Base-by-base conservation (phyloP, 192 early-diverging fungal genomes). In the Chytriomyces hyalinus region DNA sequence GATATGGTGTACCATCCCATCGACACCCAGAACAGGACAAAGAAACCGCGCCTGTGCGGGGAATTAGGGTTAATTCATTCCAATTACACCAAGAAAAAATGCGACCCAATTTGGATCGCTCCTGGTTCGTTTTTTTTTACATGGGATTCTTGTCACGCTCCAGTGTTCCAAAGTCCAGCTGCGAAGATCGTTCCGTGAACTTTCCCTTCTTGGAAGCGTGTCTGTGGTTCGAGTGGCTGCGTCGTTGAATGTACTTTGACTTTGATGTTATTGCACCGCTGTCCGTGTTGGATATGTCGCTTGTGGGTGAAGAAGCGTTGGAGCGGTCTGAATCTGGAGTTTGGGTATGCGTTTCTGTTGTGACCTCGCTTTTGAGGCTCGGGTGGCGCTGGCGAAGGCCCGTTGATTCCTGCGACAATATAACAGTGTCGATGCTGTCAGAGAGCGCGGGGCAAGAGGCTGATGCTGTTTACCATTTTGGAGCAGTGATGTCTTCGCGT, bases 11-110 rank as follows among this genome's bases (percentile, higher is more conserved):
- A 93, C 59, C 87, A 87, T 13, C 83, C 88, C 88, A 96, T 93
- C 28, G 86, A 85, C 61, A 93, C 87, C 93, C 94, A 94, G 77
- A 94, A 96, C n/a, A 94, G 83, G 1, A 89, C 91, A 77, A 93
- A 92, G 80, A 94, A 94, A 22, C 93, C 93, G 28, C 92, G 86
- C n/a, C 62, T 64, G 78, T 17, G 62, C 26, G 15, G 62, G 26
- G 15, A 57, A 57, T 57, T 13, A 20, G 53, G 53, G 13, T 57
- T 57, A 20, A 57, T 92, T 92, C 79, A 94, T 94, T 20, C 93
- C 13, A 57, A 13, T 57, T 13, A 13, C 53, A n/a, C 13, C 1
- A 2, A 13, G 3, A 13, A 57, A 20, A 3, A n/a, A 57, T 57
- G 15, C 20, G 53, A 13, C 53, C 20, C 53, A 57, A 57, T 57